Percentiles rank a stretch among this genome's conserved stretches.
Evolutionary conservation across 164 flowering plant genomes (phyloP).

Genomic region (Tetracentron sinense): DNA sequence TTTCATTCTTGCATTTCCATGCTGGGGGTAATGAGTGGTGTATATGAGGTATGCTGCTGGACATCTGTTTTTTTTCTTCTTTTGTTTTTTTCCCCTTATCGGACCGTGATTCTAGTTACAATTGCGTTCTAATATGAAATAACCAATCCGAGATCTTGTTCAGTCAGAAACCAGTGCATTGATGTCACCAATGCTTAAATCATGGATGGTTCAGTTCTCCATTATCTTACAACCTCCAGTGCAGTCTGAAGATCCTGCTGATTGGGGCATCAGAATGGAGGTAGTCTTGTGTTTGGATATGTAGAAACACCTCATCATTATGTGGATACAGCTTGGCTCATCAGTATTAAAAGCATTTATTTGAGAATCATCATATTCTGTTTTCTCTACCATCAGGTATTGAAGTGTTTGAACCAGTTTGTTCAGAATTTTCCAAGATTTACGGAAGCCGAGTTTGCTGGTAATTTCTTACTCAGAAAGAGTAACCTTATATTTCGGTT

Average conservation of each 20-base stretch:
- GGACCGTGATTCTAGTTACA: slow-evolving; percentile 6
- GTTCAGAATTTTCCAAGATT: slow-evolving; percentile 75
- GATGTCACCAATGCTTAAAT: slow-evolving; percentile 60
- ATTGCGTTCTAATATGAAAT: slow-evolving; percentile 6
- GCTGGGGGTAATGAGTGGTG: slow-evolving; percentile 82
- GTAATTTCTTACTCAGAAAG: slow-evolving; percentile 26
- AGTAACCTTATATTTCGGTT: neutral
- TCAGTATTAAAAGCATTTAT: neutral
- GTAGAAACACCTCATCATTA: neutral
- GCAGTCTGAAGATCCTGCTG: slow-evolving; percentile 80
- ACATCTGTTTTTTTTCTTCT: neutral
- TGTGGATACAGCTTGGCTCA: slow-evolving; percentile 4
- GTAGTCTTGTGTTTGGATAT: slow-evolving; percentile 30
- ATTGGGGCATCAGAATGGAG: slow-evolving; percentile 95
- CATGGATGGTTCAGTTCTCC: slow-evolving; percentile 78
- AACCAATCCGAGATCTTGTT: slow-evolving; percentile 20
- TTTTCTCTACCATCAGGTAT: slow-evolving; percentile 44
- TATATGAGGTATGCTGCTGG: slow-evolving; percentile 52
- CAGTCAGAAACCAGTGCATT: slow-evolving; percentile 70
- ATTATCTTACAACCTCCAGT: slow-evolving; percentile 60
- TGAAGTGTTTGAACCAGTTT: slow-evolving; percentile 92
- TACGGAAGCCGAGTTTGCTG: slow-evolving; percentile 51
- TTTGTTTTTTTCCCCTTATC: neutral
- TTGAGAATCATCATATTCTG: neutral
- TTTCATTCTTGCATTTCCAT: slow-evolving; percentile 71